Conservation (phyloP, 129 eudicot genomes). For the Helianthus tuberosus region DNA sequence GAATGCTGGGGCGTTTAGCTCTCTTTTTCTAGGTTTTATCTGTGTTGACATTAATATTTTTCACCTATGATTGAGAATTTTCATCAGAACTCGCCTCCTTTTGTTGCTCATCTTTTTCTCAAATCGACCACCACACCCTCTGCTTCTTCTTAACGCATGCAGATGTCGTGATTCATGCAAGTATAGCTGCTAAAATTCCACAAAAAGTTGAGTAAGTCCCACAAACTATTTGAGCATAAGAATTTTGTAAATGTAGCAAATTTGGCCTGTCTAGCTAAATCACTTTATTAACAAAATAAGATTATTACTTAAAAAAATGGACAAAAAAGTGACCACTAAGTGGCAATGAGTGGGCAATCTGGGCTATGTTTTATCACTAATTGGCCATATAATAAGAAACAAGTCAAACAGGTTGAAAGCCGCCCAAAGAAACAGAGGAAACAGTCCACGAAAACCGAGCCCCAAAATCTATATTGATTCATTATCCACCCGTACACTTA, state of each 20-base stretch:
- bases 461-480: too few relatives aligned
- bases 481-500: too few relatives aligned
- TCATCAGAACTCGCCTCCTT: constrained; percentile 48
- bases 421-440: too few relatives aligned
- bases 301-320: neutral
- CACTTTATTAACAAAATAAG: neutral
- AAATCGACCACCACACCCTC: constrained; percentile 91
- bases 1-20: neutral
- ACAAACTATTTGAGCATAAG: too few relatives aligned
- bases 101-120: constrained; percentile 70
- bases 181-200: constrained; percentile 61
- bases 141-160: constrained; percentile 80
- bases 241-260: too few relatives aligned
- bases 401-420: too few relatives aligned
- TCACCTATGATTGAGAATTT: constrained; percentile 36
- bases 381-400: too few relatives aligned
- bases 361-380: too few relatives aligned
- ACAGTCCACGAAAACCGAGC: too few relatives aligned
- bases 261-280: neutral
- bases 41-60: constrained; percentile 55
- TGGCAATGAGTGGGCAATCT: too few relatives aligned
- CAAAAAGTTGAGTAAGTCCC: neutral
- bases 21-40: constrained; percentile 36
- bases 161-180: constrained; percentile 90
- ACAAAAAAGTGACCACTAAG: too few relatives aligned